Evolutionary conservation across 1,284 basidiomycete species (phyloP), one percentile per base, ranked within the genome.

Genomic region (Neotropicomus parvogracilis): DNA sequence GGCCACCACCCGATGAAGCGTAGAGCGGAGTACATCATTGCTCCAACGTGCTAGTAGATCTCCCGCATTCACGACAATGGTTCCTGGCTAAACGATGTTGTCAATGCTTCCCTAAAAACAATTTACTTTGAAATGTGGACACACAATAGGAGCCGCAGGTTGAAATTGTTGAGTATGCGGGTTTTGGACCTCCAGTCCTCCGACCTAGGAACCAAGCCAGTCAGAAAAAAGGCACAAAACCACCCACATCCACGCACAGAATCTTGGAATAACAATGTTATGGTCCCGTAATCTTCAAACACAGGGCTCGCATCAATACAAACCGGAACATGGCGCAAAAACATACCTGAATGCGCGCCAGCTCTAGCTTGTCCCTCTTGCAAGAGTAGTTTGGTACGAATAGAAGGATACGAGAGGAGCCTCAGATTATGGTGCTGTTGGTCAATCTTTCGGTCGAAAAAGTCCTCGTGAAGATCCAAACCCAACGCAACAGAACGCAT

Each of bases 251-350:
- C 12, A 61, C 74, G 46, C 58, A 82, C 83, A 17, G 73, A 74
- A 62, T 91, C 90, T 67, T 93, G 91, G 71, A 92, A 93, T 8
- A 94, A 73, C 16, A 94, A 70, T 0, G 91, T 92, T 57, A 91
- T 67, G 14, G 88, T 87, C 5, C 91, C 91, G 57, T 92, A 93
- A 66, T 91, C 88, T 79, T 59, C 40, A 38, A 46, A 36, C 19
- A 34, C 32, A 3, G 46, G 4, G 19, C 57, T 24, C 57, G 40
- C 27, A 24, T 40, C 8, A 20, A 12, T 39, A n/a, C 29, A 14
- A 24, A 20, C 31, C n/a, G 5, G 21, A 41, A 32, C 24, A 44
- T 9, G 26, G 9, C 10, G 1, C 3, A 3, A 27, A 24, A 28
- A 53, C 69, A 44, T 53, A 78, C 85, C 85, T 40, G 85, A 87